These are phyloP conservation scores for Botrytis hyacinthi DNA, from an alignment of 2,329 filamentous ascomycete species.

Conservation along the genomic window DNA sequence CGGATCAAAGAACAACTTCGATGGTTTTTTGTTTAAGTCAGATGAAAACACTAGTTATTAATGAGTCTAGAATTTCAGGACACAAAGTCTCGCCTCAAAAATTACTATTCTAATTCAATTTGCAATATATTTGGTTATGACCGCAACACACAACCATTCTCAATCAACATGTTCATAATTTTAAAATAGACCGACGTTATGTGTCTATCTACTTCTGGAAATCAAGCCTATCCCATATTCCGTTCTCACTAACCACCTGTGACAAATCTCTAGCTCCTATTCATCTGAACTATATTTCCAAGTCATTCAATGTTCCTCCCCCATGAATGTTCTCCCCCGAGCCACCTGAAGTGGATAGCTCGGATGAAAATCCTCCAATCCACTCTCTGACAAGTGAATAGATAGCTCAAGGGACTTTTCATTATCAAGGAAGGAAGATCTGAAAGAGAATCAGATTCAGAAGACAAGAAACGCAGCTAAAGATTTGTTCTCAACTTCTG, in stretches of 20 bases:
- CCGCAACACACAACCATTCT: not conserved
- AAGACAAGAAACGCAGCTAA: not conserved
- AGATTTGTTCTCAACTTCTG: not conserved
- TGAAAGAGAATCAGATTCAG: not conserved
- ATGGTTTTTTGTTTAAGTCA: not conserved
- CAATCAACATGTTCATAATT: not conserved
- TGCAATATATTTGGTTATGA: not conserved
- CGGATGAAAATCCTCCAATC: not conserved
- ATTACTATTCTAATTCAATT: not conserved
- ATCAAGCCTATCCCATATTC: not conserved
- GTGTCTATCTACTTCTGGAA: not conserved
- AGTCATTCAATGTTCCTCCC: not conserved
- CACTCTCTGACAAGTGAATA: not conserved
- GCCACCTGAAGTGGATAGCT: not conserved
- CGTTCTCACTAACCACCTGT: not conserved
- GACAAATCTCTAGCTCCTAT: not conserved
- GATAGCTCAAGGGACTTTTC: accelerated
- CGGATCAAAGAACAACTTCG: not conserved
- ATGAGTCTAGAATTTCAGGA: not conserved
- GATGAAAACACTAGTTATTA: not conserved
- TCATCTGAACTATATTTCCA: not conserved
- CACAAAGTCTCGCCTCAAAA: not conserved
- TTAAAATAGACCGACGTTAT: not conserved
- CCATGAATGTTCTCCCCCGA: not conserved
- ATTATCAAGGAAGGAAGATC: not conserved